Percentiles rank a stretch among this genome's conserved stretches.
These are phyloP conservation scores for Viola pubescens DNA, from an alignment of 441 rosid genomes.

Conservation along the genomic window DNA sequence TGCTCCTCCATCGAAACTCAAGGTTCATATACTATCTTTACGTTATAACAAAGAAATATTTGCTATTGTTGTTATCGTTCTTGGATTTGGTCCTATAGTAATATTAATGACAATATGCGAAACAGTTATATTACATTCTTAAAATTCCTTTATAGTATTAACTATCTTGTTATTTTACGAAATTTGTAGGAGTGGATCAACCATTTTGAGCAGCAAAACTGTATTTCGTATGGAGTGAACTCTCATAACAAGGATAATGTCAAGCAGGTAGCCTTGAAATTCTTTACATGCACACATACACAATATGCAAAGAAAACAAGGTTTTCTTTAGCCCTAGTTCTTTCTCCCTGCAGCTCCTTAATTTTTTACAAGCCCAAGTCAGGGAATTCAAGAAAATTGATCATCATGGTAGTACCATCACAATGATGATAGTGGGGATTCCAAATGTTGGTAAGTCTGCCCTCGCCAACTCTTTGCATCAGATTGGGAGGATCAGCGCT, in stretches of 20 bases:
- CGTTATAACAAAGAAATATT: no score
- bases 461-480: slow-evolving; percentile 62
- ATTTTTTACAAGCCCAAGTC: slow-evolving; percentile 56
- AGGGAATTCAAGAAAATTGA: slow-evolving; percentile 44
- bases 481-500: slow-evolving; percentile 72
- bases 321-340: no score
- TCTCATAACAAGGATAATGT: slow-evolving; percentile 65
- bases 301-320: no score
- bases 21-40: slow-evolving; percentile 17
- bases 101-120: no score
- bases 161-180: no score
- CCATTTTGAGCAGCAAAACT: slow-evolving; percentile 38
- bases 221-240: slow-evolving; percentile 46
- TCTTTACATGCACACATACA: no score
- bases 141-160: no score
- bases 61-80: no score
- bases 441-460: slow-evolving; percentile 88
- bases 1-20: slow-evolving; percentile 35
- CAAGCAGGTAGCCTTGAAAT: slow-evolving; percentile 35
- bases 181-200: slow-evolving; percentile 38
- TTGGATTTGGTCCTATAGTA: no score
- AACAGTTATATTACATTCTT: no score
- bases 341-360: slow-evolving; percentile 44
- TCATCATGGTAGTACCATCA: slow-evolving; percentile 35
- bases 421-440: slow-evolving; percentile 65